Conservation (phyloP, 768 basidiomycete genomes). For the Russula olivacea region DNA sequence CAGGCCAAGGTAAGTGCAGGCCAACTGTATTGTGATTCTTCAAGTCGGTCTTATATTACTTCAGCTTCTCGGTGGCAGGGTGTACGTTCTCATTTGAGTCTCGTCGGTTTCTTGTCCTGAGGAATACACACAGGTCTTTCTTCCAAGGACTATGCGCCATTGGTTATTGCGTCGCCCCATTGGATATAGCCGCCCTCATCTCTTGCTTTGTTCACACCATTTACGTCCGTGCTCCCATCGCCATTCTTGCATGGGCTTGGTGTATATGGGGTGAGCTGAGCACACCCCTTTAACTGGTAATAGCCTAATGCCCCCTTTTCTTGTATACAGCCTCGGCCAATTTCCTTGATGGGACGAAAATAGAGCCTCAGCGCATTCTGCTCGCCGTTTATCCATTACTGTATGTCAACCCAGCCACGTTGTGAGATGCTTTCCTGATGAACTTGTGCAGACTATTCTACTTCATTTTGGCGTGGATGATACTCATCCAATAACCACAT, state of each 20-base stretch:
- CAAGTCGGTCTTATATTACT: conserved; percentile 4
- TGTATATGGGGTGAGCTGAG: conserved; percentile 85
- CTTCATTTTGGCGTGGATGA: conserved; percentile 96
- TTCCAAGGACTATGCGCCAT: conserved; percentile 94
- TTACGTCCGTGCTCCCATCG: conserved; percentile 82
- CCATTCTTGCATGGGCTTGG: conserved; percentile 89
- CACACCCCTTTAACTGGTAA: not conserved
- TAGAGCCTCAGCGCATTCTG: conserved; percentile 82
- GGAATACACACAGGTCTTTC: conserved; percentile 57
- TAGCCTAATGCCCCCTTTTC: not conserved
- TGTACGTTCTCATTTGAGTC: conserved; percentile 43
- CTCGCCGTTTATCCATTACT: conserved; percentile 95
- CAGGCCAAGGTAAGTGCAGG: conserved; percentile 75
- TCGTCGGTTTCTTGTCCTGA: not conserved
- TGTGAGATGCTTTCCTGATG: conserved; percentile 11
- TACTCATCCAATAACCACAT: conserved; percentile 67
- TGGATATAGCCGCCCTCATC: conserved; percentile 84
- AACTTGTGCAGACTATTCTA: conserved; percentile 65
- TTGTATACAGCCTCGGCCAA: conserved; percentile 72
- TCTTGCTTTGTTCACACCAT: conserved; percentile 80
- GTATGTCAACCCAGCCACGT: conserved; percentile 42
- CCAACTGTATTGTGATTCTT: not conserved
- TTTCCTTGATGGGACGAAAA: conserved; percentile 92
- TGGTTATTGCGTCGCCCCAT: conserved; percentile 92
- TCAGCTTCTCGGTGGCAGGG: conserved; percentile 74